Evolutionary conservation across 2,329 filamentous ascomycete genomes (phyloP), one percentile per base, ranked within the genome.

Genomic region (Diaporthe citrichinensis): DNA sequence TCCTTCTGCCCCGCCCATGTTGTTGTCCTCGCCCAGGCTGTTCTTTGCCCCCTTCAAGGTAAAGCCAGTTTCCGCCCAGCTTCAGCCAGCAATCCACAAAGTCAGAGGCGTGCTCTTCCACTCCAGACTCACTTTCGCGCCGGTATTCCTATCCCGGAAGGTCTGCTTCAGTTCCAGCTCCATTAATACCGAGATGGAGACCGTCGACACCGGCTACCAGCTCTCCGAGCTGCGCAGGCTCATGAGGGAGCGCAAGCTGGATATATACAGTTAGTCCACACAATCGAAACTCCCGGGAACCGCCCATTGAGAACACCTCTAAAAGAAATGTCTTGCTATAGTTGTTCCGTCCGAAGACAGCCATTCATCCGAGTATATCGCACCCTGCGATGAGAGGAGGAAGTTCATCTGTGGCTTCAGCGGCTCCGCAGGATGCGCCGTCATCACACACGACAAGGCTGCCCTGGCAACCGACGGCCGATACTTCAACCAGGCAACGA

Each of bases 321-420:
- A 79, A 87, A 81, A 79, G 87, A 81, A 79, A 77, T 79, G 79
- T 65, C 59, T 28, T 73, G 5, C 61, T 31, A 72, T 62, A 98
- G 96, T 99, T 82, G 91, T 98, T 9, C 97, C 97, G 0, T 98
- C 96, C 46, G 97, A 98, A 90, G 97, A 99, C 84, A 96, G 95
- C 82, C 97, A 99, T 84, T 95, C 96, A 79, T 98, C 96, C 79
- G 97, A 99, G 87, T 99, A 99, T 85, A 98, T 98, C 84, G 97
- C 97, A 69, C 92, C 93, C n/a, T 98, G 95, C 83, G 97, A 99
- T 87, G 96, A 91, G 77, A 92, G 97, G 79, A 93, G 97, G 88
- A 95, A 93, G 82, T 98, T 93, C 82, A 98, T 99, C 80, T 96
- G 92, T 77, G 96, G 97, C 36, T 99, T 99, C 85, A 95, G 95